These are phyloP conservation scores for Trichoderma atroviride DNA, from an alignment of 2,329 filamentous ascomycete species.

Conservation along the genomic window DNA sequence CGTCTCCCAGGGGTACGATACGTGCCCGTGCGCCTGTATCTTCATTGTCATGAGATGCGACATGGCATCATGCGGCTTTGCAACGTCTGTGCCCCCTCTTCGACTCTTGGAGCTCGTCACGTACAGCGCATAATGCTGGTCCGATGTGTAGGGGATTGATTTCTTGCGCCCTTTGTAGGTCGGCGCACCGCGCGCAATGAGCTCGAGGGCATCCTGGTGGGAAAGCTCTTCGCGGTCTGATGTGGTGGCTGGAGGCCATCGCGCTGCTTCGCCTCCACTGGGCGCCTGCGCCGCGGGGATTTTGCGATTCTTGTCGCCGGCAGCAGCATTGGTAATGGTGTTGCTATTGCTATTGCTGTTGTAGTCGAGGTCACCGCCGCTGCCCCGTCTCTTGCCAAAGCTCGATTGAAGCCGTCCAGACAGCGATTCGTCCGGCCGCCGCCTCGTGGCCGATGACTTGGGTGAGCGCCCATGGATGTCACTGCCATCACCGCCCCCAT, in stretches of 20 bases:
- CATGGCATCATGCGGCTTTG: slow-evolving; percentile 58
- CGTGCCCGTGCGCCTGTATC: slow-evolving; percentile 47
- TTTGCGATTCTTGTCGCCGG: neutral
- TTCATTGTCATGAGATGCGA: slow-evolving; percentile 60
- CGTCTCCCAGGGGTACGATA: slow-evolving; percentile 65
- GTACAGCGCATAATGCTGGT: slow-evolving; percentile 60
- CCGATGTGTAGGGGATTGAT: slow-evolving; percentile 56
- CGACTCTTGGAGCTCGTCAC: slow-evolving; percentile 48
- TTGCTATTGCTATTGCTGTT: neutral
- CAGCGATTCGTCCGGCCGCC: slow-evolving; percentile 19
- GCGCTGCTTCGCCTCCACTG: slow-evolving; percentile 35
- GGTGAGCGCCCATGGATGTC: slow-evolving; percentile 15
- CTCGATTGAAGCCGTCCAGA: slow-evolving; percentile 12
- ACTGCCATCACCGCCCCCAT: slow-evolving; percentile 5
- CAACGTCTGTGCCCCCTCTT: slow-evolving; percentile 49
- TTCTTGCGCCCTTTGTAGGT: slow-evolving; percentile 58
- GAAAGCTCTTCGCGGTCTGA: slow-evolving; percentile 53
- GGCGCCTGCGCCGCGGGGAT: neutral
- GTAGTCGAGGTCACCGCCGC: neutral
- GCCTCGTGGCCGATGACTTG: slow-evolving; percentile 19
- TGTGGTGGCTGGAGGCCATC: slow-evolving; percentile 61
- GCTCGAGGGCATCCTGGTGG: slow-evolving; percentile 57
- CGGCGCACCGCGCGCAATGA: slow-evolving; percentile 62
- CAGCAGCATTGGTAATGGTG: neutral
- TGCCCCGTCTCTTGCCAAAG: slow-evolving; percentile 8